Base-by-base conservation (phyloP, 148 eudicot genomes). In the Cornus suecica region DNA sequence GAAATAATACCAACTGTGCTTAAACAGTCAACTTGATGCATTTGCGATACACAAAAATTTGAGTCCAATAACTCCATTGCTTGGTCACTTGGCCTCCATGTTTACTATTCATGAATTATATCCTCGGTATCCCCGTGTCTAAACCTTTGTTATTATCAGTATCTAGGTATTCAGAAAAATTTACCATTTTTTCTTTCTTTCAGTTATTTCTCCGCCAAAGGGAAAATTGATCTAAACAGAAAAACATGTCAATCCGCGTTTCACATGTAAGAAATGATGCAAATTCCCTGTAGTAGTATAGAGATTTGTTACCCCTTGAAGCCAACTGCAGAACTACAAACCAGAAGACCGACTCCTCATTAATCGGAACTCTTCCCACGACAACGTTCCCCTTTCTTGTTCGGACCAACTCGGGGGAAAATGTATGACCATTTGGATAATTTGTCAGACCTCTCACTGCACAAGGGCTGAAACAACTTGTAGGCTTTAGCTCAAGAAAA, bases 341-440 rank as follows among this genome's bases (percentile, higher is more conserved):
- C 92, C 89, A 88, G 56, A 82, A 86, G 51, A 84, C 92, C 5
- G 76, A 70, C 56, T 77, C 83, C 25, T 84, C 83, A 71, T 82
- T 81, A 37, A 88, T 80, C 8, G 88, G 84, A 70, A 84, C 75
- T 62, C 85, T 80, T 52, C 92, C 89, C 28, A 80, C 69, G 64
- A 79, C 29, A 58, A 10, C 23, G 25, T 77, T 66, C 23, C 56
- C 82, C 60, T 29, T 81, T 32, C 75, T 85, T n/a, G 84, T 69
- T 30, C 88, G 84, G 65, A 78, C 66, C 41, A 81, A 74, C 56
- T 84, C 83, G 0, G 76, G 81, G 73, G 77, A 22, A 37, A 80
- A 83, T 10, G 84, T 70, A 58, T 88, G 92, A 8, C 92, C 92
- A 69, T 83, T 72, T 16, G 85, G 80, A 60, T 85, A 83, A 66